These are phyloP conservation scores for Aspergillus hancockii DNA, from an alignment of 495 filamentous ascomycete species.

Conservation along the genomic window DNA sequence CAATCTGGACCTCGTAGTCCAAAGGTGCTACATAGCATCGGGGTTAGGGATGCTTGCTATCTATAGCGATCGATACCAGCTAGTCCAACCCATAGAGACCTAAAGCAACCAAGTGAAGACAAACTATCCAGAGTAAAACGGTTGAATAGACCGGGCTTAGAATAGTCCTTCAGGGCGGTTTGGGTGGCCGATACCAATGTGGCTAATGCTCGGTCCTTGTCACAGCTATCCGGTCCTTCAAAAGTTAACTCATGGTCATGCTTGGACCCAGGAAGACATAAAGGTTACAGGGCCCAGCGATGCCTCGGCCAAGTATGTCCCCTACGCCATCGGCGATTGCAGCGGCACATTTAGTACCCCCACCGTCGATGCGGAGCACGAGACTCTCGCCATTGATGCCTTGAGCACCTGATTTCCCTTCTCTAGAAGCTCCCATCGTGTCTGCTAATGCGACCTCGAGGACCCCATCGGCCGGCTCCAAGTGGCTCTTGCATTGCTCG, in stretches of 20 bases:
- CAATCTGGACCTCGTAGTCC: no score
- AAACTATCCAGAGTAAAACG: no score
- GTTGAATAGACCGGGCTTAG: no score
- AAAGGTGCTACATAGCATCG: constrained; percentile 21
- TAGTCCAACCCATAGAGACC: constrained; percentile 27
- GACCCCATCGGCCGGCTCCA: constrained; percentile 28
- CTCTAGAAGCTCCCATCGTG: background rate
- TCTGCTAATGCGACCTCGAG: constrained; percentile 27
- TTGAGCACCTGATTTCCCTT: no score
- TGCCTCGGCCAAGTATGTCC: constrained; percentile 19
- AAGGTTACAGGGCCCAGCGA: constrained; percentile 39
- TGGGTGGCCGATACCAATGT: no score
- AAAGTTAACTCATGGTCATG: constrained; percentile 12
- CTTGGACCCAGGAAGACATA: no score
- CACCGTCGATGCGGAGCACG: constrained; percentile 43
- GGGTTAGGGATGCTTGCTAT: constrained; percentile 14
- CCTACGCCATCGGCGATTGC: constrained; percentile 25
- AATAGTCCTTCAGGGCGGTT: no score
- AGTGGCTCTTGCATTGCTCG: constrained; percentile 19
- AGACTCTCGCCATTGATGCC: no score
- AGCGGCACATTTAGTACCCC: constrained; percentile 39
- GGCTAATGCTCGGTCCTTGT: no score
- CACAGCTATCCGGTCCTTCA: constrained; percentile 25
- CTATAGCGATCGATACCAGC: constrained; percentile 33
- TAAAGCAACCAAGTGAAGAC: no score